A percentile compares a stretch with the other conserved stretches of the same genome.
Evolutionary conservation across 257 asterid species (phyloP).

Genomic region (Avicennia marina): DNA sequence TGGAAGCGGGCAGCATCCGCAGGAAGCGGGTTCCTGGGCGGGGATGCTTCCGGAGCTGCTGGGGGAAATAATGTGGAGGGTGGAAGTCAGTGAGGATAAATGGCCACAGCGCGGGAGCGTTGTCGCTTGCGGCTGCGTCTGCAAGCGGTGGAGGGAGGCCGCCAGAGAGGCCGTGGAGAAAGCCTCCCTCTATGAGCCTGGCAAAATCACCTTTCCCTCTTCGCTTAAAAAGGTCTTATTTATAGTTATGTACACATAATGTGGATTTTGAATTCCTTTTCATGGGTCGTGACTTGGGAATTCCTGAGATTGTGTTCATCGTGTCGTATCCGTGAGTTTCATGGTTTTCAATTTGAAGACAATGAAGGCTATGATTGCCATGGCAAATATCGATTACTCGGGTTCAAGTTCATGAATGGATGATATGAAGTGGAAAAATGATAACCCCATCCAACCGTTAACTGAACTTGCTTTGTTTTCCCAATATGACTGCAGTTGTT

Average conservation of each 20-base stretch:
- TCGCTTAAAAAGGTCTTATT: constrained; percentile 73
- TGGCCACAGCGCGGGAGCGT: constrained; percentile 90
- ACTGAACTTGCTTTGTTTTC: background rate
- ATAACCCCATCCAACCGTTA: background rate
- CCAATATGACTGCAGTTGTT: constrained; percentile 1
- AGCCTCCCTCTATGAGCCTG: constrained; percentile 41
- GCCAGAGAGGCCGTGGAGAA: constrained; percentile 62
- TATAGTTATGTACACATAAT: background rate
- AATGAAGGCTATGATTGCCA: constrained; percentile 11
- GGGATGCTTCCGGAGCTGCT: constrained; percentile 79
- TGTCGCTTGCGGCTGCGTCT: constrained; percentile 87
- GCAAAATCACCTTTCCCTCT: constrained; percentile 78
- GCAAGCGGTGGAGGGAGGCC: constrained; percentile 85
- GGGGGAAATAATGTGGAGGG: constrained; percentile 66
- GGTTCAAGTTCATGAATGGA: background rate
- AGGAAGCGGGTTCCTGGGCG: constrained; percentile 26
- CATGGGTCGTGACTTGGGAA: background rate
- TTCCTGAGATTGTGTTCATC: constrained; percentile 1
- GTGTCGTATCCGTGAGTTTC: background rate
- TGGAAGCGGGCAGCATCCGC: constrained; percentile 12
- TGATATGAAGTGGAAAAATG: background rate
- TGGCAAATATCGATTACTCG: background rate
- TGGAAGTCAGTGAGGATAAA: constrained; percentile 62
- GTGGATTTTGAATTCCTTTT: background rate
- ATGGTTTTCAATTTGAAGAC: constrained; percentile 3